A percentile compares a stretch with the other conserved stretches of the same genome.
phyloP scores from a whole-genome alignment of 345 rosid genomes.

The Angophora floribunda region DNA sequence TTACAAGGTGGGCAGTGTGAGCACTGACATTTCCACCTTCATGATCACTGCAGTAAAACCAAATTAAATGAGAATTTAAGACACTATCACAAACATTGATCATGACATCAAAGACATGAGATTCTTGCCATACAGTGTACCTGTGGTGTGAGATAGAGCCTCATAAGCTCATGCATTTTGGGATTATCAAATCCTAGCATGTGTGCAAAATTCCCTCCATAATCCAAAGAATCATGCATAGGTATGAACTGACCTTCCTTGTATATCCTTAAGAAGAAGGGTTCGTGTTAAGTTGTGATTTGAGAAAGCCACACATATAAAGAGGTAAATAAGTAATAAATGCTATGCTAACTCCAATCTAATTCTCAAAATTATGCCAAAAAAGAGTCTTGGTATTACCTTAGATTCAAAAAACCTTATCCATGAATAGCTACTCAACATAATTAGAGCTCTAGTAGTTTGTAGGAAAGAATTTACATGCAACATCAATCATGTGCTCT shows the following conservation, averaged over 20 bases:
- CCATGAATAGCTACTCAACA: not conserved
- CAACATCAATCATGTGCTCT: not conserved
- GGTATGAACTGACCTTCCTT: slow-evolving; percentile 76
- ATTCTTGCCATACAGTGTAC: slow-evolving; percentile 20
- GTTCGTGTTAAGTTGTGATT: not conserved
- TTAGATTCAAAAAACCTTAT: not conserved
- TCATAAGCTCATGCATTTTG: slow-evolving; percentile 93
- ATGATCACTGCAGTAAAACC: slow-evolving; percentile 59
- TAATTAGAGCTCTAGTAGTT: not conserved
- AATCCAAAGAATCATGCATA: slow-evolving; percentile 67
- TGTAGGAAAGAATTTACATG: not conserved
- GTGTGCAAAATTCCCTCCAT: slow-evolving; percentile 83
- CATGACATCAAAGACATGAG: not conserved
- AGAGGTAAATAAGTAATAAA: not conserved
- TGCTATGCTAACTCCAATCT: not conserved
- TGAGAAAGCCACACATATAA: not conserved
- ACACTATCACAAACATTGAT: not conserved
- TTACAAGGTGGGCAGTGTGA: slow-evolving; percentile 95
- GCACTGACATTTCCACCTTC: slow-evolving; percentile 99
- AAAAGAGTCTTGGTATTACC: not conserved
- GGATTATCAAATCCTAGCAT: slow-evolving; percentile 90
- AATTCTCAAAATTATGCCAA: not conserved
- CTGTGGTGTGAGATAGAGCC: slow-evolving; percentile 93
- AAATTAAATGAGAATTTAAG: not conserved
- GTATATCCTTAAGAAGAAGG: slow-evolving; percentile 44